Percentiles rank a stretch among this genome's conserved stretches.
Evolutionary conservation across 139 green algal species (phyloP).

Genomic region (Tetratostichococcus sp.): DNA sequence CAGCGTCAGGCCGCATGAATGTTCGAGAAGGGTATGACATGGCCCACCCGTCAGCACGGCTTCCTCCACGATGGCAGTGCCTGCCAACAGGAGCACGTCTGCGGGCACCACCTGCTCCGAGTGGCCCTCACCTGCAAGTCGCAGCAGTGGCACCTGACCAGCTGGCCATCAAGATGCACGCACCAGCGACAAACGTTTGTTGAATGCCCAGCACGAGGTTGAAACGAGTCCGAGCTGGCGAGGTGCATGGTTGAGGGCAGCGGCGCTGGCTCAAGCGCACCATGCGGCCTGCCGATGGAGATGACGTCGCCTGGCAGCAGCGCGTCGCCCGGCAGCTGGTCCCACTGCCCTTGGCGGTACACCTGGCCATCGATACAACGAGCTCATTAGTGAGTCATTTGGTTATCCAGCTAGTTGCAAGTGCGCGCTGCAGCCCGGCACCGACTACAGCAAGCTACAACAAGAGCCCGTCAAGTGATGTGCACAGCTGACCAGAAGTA

Average conservation of each 20-base stretch:
- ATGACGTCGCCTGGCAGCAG: conserved; percentile 94
- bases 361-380: conserved; percentile 12
- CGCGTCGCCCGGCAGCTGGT: conserved; percentile 59
- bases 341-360: conserved; percentile 66
- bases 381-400: no score
- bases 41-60: conserved; percentile 83
- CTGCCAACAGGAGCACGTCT: conserved; percentile 88
- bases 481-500: no score
- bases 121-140: conserved; percentile 8
- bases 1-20: no score
- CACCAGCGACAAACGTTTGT: no score
- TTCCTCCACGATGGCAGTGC: conserved; percentile 92
- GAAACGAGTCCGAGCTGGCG: background rate
- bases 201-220: background rate
- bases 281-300: conserved; percentile 68
- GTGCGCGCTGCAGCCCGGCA: no score
- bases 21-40: no score
- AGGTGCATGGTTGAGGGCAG: background rate
- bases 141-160: background rate
- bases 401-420: no score
- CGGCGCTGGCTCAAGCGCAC: background rate
- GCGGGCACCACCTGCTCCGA: conserved; percentile 73
- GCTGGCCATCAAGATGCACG: no score
- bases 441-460: no score
- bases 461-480: background rate